Base-by-base conservation (phyloP, 2,329 filamentous ascomycete genomes). In the Coniochaeta ligniaria region DNA sequence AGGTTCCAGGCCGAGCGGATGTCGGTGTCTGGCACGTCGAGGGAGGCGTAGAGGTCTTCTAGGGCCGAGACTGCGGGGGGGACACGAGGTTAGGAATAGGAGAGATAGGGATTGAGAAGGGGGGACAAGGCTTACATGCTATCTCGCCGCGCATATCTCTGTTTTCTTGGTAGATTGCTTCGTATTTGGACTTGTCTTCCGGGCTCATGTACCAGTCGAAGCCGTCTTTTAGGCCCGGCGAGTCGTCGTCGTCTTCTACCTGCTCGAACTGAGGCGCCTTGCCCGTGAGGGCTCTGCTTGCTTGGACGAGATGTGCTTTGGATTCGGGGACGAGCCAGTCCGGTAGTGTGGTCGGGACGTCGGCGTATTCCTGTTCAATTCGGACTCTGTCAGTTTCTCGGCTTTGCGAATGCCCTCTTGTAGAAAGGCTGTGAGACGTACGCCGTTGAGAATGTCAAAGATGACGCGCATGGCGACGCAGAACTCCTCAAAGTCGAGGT, bases 191-290 rank as follows among this genome's bases (percentile, higher is more conserved):
- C 77, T 96, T 96, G 77, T 99, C 93, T 33, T 80, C 76, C 0
- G 95, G 95, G 62, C 87, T 92, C 92, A 99, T 99, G 78, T 99
- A 99, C 95, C 95, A 99, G 74, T 99, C 95, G 74, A 99, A 99
- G 14, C 94, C 94, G 75, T 97, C 92, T 73, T 96, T 96, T 64
- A 99, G 80, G 0, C 92, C 92, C 1, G 87, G 85, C 4, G 88
- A 86, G 67, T 96, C 93, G 62, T 96, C 90, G 67, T 92, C 90
- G 60, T 72, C 71, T 9, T 92, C 89, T 62, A 96, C 86, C 63
- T 86, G 83, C 74, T 96, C 93, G 73, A 98, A 97, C 67, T 90
- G 86, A 59, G 90, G 84, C 66, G 91, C 89, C 66, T 88, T 87
- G 63, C 89, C 90, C 16, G 88, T 89, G 64, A 99, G 80, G 52